These are phyloP conservation scores for Leccinum pellstonianum DNA, from an alignment of 768 basidiomycete species.

Conservation along the genomic window DNA sequence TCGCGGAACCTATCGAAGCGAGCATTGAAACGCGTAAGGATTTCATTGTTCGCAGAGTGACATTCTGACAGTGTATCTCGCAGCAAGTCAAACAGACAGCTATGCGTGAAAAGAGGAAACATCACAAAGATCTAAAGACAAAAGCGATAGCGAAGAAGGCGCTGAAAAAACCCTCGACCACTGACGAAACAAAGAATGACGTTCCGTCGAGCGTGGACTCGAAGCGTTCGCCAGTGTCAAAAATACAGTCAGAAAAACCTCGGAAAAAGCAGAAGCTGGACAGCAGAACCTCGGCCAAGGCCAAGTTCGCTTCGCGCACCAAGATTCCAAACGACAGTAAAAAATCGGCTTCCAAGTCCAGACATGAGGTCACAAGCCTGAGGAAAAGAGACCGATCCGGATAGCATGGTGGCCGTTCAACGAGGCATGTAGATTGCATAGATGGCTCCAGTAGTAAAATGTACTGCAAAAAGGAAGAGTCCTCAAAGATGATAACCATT, in stretches of 20 bases:
- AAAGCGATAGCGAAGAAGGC: conserved; percentile 41
- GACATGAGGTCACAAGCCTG: background rate
- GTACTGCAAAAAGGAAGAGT: conserved; percentile 1
- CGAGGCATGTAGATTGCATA: conserved; percentile 9
- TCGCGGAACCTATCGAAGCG: conserved; percentile 50
- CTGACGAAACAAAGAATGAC: background rate
- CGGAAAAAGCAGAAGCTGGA: conserved; percentile 21
- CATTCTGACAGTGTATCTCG: conserved; percentile 1
- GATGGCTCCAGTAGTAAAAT: conserved; percentile 9
- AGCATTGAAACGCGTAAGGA: conserved; percentile 59
- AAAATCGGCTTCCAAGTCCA: conserved; percentile 4
- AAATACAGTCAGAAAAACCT: conserved; percentile 1
- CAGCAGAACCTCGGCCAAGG: conserved; percentile 1
- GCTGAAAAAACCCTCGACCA: background rate
- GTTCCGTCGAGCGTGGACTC: background rate
- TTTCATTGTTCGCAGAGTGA: background rate
- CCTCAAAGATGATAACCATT: background rate
- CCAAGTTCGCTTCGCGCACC: background rate
- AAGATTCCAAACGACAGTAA: conserved; percentile 1
- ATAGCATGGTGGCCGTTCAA: conserved; percentile 7
- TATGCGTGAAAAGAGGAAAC: conserved; percentile 48
- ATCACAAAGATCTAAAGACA: conserved; percentile 44
- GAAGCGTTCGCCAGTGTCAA: background rate
- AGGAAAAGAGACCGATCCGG: conserved; percentile 1
- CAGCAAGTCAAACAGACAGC: conserved; percentile 49